Conservation (phyloP, 108 stramenopile genomes). For the Nannochloropsis granulata region DNA sequence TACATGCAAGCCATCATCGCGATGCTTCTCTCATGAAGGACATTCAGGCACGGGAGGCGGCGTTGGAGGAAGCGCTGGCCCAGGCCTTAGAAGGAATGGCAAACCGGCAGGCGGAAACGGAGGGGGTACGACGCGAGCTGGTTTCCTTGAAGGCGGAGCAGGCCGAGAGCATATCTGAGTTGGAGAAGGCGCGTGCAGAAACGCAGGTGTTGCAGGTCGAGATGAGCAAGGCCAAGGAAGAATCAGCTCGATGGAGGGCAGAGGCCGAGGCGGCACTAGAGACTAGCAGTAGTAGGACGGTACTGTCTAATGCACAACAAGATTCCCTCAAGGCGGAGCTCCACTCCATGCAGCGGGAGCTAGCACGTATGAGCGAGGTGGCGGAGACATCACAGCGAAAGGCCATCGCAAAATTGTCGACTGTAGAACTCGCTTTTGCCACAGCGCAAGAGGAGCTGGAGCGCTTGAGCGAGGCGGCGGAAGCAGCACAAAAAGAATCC, state of each 20-base stretch:
- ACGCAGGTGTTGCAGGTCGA: background rate
- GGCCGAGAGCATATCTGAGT: background rate
- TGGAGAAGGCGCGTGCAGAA: background rate
- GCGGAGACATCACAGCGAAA: too few relatives aligned
- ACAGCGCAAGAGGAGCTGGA: background rate
- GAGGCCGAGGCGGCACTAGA: background rate
- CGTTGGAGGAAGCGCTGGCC: background rate
- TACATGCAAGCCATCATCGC: background rate
- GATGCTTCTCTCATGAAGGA: background rate
- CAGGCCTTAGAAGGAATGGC: background rate
- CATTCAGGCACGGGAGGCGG: background rate
- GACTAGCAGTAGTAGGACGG: background rate
- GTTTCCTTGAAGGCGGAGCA: background rate
- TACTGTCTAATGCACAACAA: too few relatives aligned
- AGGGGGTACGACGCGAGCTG: background rate
- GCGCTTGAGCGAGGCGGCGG: background rate
- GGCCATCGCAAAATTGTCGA: too few relatives aligned
- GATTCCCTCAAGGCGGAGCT: too few relatives aligned
- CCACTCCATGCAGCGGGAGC: too few relatives aligned
- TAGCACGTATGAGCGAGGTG: too few relatives aligned
- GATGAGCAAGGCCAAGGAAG: background rate
- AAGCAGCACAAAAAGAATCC: background rate
- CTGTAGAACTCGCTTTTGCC: too few relatives aligned
- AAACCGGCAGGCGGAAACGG: background rate
- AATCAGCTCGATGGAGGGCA: background rate